A percentile compares a stretch with the other conserved stretches of the same genome.
Evolutionary conservation across 225 moss, liverwort and hornwort genomes (phyloP).

Genomic region (Sphagnum contortum): DNA sequence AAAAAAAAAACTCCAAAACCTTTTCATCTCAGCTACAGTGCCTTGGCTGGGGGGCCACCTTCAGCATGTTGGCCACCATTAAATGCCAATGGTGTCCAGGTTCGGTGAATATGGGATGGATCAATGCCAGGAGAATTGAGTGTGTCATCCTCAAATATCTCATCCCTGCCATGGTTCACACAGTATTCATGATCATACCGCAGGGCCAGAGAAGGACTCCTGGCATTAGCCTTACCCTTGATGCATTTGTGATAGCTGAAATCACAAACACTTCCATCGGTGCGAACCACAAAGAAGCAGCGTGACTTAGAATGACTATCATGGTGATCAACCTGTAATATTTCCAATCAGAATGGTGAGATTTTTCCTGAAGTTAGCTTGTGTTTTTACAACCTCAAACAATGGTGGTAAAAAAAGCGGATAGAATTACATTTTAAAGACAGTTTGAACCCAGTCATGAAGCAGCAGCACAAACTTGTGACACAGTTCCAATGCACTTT

Average conservation of each 20-base stretch:
- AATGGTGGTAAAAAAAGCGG: constrained; percentile 1
- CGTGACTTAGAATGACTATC: constrained; percentile 33
- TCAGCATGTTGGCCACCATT: too few relatives aligned
- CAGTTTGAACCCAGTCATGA: neutral
- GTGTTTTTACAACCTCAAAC: constrained; percentile 5
- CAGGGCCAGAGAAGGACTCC: constrained; percentile 39
- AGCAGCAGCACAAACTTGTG: neutral
- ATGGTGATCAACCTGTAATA: constrained; percentile 70
- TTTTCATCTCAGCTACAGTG: too few relatives aligned
- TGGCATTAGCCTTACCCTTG: constrained; percentile 29
- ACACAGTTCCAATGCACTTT: too few relatives aligned
- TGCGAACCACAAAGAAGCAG: constrained; percentile 76
- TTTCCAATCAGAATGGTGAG: constrained; percentile 10
- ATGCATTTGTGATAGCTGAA: constrained; percentile 80
- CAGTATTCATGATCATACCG: constrained; percentile 33
- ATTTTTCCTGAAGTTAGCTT: too few relatives aligned
- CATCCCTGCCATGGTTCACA: constrained; percentile 22
- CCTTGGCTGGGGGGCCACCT: too few relatives aligned
- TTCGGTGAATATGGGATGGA: too few relatives aligned
- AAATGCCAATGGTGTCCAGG: too few relatives aligned
- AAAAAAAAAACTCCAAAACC: too few relatives aligned
- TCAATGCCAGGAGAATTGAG: too few relatives aligned
- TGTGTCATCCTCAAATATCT: neutral
- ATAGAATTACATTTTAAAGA: neutral
- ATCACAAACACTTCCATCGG: constrained; percentile 49